phyloP scores from a whole-genome alignment of 495 filamentous ascomycete species.

The Umbilicaria muhlenbergii region DNA sequence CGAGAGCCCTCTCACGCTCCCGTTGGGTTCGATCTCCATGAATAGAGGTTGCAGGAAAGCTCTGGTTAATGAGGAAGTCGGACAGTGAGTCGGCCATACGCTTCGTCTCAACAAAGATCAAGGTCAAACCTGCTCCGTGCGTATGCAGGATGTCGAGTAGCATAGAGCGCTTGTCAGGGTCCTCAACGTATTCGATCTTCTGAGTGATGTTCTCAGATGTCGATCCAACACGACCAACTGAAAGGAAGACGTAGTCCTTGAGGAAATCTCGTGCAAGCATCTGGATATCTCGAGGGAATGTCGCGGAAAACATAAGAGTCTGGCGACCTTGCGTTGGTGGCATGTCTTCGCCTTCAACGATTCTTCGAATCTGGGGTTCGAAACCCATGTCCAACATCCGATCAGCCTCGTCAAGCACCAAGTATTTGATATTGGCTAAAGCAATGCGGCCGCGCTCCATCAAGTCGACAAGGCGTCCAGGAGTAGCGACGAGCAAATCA shows the following conservation, averaged over 20 bases:
- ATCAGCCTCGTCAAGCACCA: slow-evolving; percentile 98
- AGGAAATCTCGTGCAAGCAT: slow-evolving; percentile 97
- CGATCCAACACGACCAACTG: slow-evolving; percentile 97
- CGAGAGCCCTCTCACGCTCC: slow-evolving; percentile 93
- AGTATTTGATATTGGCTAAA: slow-evolving; percentile 90
- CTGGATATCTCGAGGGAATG: slow-evolving; percentile 97
- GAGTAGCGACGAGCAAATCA: slow-evolving; percentile 92
- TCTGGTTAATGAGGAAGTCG: slow-evolving; percentile 95
- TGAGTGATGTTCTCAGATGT: slow-evolving; percentile 99
- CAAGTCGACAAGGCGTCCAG: slow-evolving; percentile 90
- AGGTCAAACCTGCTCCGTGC: slow-evolving; percentile 74
- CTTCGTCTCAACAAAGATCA: slow-evolving; percentile 99
- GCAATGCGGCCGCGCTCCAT: slow-evolving; percentile 98
- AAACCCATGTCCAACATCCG: slow-evolving; percentile 99
- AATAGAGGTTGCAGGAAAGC: slow-evolving; percentile 96
- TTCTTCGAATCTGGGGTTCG: slow-evolving; percentile 96
- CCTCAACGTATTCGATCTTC: slow-evolving; percentile 96
- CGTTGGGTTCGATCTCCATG: slow-evolving; percentile 97
- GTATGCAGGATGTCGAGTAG: slow-evolving; percentile 95
- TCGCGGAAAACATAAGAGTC: slow-evolving; percentile 99
- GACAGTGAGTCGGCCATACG: slow-evolving; percentile 97
- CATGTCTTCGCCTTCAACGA: slow-evolving; percentile 98
- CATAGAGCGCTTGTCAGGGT: slow-evolving; percentile 92
- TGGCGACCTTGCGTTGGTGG: slow-evolving; percentile 70
- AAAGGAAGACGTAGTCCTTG: slow-evolving; percentile 96